Conservation (phyloP, 2,329 filamentous ascomycete species). For the Zasmidium cellare region DNA sequence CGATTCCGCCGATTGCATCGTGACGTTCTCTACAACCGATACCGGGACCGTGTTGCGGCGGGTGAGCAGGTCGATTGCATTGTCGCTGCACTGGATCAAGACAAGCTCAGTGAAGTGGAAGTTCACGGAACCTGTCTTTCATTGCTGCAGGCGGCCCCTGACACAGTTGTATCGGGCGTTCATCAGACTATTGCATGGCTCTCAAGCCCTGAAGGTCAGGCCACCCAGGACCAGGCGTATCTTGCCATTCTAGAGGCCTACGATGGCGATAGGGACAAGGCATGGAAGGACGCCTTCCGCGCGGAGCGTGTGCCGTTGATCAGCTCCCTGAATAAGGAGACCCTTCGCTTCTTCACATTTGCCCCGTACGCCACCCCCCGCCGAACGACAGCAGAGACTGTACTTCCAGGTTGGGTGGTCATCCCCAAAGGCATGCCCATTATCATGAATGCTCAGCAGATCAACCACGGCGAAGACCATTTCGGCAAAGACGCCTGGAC, state of each 20-base stretch:
- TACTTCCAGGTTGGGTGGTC: background rate
- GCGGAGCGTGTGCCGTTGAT: slow-evolving; percentile 9
- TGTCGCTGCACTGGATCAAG: slow-evolving; percentile 3
- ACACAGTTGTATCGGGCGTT: slow-evolving; percentile 8
- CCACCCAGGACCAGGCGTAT: slow-evolving; percentile 3
- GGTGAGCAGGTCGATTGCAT: slow-evolving; percentile 9
- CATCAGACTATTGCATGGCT: slow-evolving; percentile 8
- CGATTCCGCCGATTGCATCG: background rate
- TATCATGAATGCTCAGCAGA: slow-evolving; percentile 6
- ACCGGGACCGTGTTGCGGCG: background rate
- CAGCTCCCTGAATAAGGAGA: slow-evolving; percentile 9
- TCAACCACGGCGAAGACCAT: slow-evolving; percentile 8
- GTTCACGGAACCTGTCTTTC: slow-evolving; percentile 10
- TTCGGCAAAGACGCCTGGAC: slow-evolving; percentile 7
- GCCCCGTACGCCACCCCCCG: slow-evolving; percentile 3
- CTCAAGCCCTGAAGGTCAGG: slow-evolving; percentile 1
- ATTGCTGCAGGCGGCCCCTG: slow-evolving; percentile 8
- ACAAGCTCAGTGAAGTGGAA: slow-evolving; percentile 10
- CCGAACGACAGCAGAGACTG: slow-evolving; percentile 1
- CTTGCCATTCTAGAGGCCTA: slow-evolving; percentile 4
- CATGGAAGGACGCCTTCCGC: slow-evolving; percentile 9
- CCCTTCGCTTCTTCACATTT: slow-evolving; percentile 10
- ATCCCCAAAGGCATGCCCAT: slow-evolving; percentile 10
- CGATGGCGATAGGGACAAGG: slow-evolving; percentile 1
- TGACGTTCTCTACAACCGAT: background rate